These are phyloP conservation scores for Diaporthe amygdali DNA, from an alignment of 2,329 filamentous ascomycete genomes.

Conservation along the genomic window DNA sequence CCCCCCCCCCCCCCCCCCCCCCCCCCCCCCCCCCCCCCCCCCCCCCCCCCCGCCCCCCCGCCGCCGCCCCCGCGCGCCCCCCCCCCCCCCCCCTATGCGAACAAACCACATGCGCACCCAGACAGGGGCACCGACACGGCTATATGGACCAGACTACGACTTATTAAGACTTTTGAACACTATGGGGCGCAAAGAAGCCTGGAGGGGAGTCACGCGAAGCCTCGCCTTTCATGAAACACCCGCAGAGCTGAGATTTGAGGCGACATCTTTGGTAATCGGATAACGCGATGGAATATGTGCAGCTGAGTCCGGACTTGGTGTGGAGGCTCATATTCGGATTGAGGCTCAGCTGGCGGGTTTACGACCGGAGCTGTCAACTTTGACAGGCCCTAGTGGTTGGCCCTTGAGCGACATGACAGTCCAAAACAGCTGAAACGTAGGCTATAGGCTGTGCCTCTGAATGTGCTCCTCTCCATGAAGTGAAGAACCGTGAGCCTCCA, in stretches of 20 bases:
- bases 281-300: neutral
- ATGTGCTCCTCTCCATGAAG: neutral
- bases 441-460: neutral
- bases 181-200: neutral
- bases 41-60: too few species aligned
- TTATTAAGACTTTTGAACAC: neutral
- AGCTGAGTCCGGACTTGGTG: constrained; percentile 7
- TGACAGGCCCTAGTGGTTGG: neutral
- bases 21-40: too few species aligned
- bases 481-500: neutral
- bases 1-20: too few species aligned
- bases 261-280: neutral
- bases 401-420: neutral
- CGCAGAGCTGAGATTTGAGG: neutral
- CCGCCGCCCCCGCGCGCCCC: too few species aligned
- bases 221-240: neutral
- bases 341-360: constrained; percentile 1
- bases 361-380: neutral
- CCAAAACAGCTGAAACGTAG: neutral
- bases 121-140: neutral
- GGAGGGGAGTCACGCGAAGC: neutral
- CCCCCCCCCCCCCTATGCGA: too few species aligned
- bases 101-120: neutral
- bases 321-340: neutral
- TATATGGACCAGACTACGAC: neutral